Percentiles rank a stretch among this genome's conserved stretches.
Evolutionary conservation across 208 protist genomes (phyloP).

Genomic region (Trypanosoma cruzi): DNA sequence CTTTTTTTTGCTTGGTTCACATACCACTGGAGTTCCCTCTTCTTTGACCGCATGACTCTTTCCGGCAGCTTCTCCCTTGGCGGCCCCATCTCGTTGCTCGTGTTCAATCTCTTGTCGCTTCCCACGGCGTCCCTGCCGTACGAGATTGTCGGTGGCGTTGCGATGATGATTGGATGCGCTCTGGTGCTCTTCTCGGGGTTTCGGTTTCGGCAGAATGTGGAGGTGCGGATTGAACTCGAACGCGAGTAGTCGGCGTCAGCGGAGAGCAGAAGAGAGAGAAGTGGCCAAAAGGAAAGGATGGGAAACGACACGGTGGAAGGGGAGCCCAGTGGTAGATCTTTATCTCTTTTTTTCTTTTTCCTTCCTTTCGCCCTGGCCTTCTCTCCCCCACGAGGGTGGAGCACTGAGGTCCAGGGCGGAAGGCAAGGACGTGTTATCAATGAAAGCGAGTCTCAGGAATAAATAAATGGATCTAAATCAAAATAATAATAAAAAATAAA

Average conservation of each 20-base stretch:
- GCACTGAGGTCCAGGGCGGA: no score
- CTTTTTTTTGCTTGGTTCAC: constrained; percentile 31
- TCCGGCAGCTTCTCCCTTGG: constrained; percentile 31
- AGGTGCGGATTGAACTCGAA: constrained; percentile 31
- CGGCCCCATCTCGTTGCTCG: constrained; percentile 24
- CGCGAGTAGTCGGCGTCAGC: constrained; percentile 4
- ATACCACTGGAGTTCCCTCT: constrained; percentile 33
- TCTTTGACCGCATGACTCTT: constrained; percentile 35
- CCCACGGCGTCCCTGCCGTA: constrained; percentile 11
- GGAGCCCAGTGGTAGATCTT: background rate
- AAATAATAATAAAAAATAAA: background rate
- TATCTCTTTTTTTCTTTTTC: background rate
- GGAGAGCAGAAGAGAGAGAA: no score
- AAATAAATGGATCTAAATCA: background rate
- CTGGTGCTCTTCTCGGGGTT: constrained; percentile 27
- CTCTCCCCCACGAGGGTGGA: no score
- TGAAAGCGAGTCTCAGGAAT: no score
- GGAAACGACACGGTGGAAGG: background rate
- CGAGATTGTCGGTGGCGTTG: constrained; percentile 19
- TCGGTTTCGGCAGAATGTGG: constrained; percentile 26
- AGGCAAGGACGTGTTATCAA: no score
- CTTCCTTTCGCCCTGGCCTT: no score
- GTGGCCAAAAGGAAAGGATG: no score
- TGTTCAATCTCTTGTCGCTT: constrained; percentile 20
- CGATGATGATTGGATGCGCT: constrained; percentile 16